Conservation (phyloP, 2,329 filamentous ascomycete genomes). For the Tolypocladium nubicola region DNA sequence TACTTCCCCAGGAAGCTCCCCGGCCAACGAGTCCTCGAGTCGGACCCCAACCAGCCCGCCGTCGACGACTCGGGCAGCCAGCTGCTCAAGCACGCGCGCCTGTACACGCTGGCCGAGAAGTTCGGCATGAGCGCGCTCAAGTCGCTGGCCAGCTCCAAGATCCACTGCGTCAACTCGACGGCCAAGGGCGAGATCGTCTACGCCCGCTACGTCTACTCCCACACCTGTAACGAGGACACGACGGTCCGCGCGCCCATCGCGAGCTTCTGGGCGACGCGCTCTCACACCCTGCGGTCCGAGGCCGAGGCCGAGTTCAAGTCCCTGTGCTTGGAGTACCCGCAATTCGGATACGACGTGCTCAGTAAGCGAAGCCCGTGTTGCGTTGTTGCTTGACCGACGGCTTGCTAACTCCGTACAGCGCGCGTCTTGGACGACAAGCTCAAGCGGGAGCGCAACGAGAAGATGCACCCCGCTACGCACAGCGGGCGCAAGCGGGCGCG, state of each 20-base stretch:
- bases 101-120: conserved; percentile 82
- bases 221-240: conserved; percentile 58
- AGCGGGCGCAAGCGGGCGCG: conserved; percentile 47
- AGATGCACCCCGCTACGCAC: conserved; percentile 38
- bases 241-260: conserved; percentile 73
- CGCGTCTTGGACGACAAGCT: conserved; percentile 57
- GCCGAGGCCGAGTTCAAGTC: conserved; percentile 76
- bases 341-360: conserved; percentile 88
- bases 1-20: conserved; percentile 63
- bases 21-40: conserved; percentile 57
- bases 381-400: too few relatives aligned
- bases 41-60: conserved; percentile 51
- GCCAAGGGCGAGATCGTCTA: conserved; percentile 87
- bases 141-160: conserved; percentile 74
- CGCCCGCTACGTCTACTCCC: conserved; percentile 79
- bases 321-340: conserved; percentile 80
- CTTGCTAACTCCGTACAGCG: conserved; percentile 25
- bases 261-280: conserved; percentile 79
- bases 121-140: conserved; percentile 60
- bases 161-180: conserved; percentile 81
- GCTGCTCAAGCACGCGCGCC: conserved; percentile 76
- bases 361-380: conserved; percentile 39
- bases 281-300: conserved; percentile 73
- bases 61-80: conserved; percentile 73
- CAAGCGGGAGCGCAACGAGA: conserved; percentile 51